Evolutionary conservation across 2,329 filamentous ascomycete genomes (phyloP), one percentile per base, ranked within the genome.

Genomic region (Pestalotiopsis sp.): DNA sequence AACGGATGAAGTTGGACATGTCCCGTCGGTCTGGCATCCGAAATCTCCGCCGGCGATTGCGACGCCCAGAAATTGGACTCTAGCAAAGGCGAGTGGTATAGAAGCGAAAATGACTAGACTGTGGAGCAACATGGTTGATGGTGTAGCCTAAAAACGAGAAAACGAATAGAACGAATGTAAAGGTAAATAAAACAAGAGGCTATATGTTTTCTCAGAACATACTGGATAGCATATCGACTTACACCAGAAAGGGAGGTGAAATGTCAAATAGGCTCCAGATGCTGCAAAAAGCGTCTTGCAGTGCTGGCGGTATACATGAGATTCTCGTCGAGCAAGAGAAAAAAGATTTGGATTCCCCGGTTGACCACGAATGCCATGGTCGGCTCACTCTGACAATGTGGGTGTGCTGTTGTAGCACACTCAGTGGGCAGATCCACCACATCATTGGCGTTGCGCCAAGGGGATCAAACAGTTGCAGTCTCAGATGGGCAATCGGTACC

Each of bases 1-100:
- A 17, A 78, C 74, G 0, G 77, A 79, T 14, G 73, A 73, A 4
- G 74, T 71, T 1, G 81, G 80, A 75, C 82, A 84, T 59, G 74
- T 78, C 68, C 82, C 83, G 76, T 84, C 79, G 65, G 83, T 84
- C 66, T 81, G 77, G 67, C 84, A 85, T 4, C 84, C 84, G 75
- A 85, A 84, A 69, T 86, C 84, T 49, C 83, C 83, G 68, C 84
- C 84, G 4, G 83, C 79, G 67, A 85, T 82, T 27, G 83, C 82
- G 7, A 85, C 81, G 59, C 84, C 81, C 61, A 78, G 68, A 69
- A 73, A 75, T 61, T 77, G 75, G 52, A 78, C 74, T 68, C 75
- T 76, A 57, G 74, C 76, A 61, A 75, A 66, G 31, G 69, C 73
- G 63, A 70, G 56, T 56, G 71, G 71, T 31, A 71, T 69, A 5